Base-by-base conservation (phyloP, 768 basidiomycete species). In the Ramaria rubella region DNA sequence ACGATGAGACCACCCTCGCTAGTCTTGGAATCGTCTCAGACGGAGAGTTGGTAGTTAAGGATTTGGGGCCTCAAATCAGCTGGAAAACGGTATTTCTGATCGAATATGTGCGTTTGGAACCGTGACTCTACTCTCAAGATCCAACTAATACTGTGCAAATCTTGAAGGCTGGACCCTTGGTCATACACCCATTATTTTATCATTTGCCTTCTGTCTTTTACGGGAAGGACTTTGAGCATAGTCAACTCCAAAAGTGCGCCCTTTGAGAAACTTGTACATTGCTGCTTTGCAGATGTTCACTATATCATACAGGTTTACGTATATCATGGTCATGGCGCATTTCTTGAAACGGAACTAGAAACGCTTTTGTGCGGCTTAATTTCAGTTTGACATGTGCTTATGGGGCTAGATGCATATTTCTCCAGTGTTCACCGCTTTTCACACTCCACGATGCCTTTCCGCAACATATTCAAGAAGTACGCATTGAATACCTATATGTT, bases 321-420 rank as follows among this genome's bases (percentile, higher is more conserved):
- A 82, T 62, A 79, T 72, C 2, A 78, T 96, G 61, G 83, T 92
- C 33, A 76, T 96, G 70, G 65, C 86, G 15, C 96, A 99, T 68
- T 98, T 94, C 71, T 59, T 81, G 44, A 99, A 99, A 72, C 86
- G 96, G 92, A 95, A 66, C 69, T 91, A 19, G 96, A 99, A 72
- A 94, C 96, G 2, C 57, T 94, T 4, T 95, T 93, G 90, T 89
- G 54, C 55, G 86, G 9, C 27, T 21, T n/a, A 27, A 8, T 58
- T 23, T 53, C 14, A n/a, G 4, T 27, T 58, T 27, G n/a, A 29
- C 60, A 31, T 31, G 3, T 24, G 15, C 2, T 42, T 17, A n/a
- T n/a, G n/a, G n/a, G n/a, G n/a, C n/a, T n/a, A n/a, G n/a, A n/a
- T n/a, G 42, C 26, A 29, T 57, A 24, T 21, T 27, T 12, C 24